Evolutionary conservation across 164 flowering plant genomes (phyloP).

Genomic region (Amborella trichopoda): DNA sequence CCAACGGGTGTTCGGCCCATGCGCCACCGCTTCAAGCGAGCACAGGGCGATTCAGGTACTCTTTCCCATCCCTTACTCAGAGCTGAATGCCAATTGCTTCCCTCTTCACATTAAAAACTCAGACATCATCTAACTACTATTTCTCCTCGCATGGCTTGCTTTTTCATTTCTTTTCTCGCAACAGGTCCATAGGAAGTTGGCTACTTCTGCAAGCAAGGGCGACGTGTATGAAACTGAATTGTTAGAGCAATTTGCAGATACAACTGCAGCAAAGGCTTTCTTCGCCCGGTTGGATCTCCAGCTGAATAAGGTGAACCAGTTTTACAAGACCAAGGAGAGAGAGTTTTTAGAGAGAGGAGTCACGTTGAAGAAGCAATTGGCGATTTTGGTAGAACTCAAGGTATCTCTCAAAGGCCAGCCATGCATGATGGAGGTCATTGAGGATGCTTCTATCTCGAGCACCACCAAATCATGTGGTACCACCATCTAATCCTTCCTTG

Average conservation of each 20-base stretch:
- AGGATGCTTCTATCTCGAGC: conserved; percentile 62
- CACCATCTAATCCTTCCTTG: no score
- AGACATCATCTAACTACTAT: no score
- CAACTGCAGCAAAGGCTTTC: conserved; percentile 56
- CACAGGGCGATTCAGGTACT: conserved; percentile 66
- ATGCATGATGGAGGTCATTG: conserved; percentile 17
- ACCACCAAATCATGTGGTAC: no score
- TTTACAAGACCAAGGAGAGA: conserved; percentile 63
- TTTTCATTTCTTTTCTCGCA: background rate
- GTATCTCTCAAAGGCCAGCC: conserved; percentile 31
- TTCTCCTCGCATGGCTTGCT: background rate
- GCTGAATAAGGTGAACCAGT: conserved; percentile 90
- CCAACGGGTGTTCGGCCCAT: conserved; percentile 28
- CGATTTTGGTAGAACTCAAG: conserved; percentile 57
- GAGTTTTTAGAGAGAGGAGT: conserved; percentile 90
- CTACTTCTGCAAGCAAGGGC: conserved; percentile 54
- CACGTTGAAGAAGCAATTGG: conserved; percentile 67
- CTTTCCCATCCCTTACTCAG: background rate
- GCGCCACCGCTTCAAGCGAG: conserved; percentile 37
- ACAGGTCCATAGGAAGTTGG: conserved; percentile 82
- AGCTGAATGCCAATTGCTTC: background rate
- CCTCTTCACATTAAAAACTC: no score
- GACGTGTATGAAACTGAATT: conserved; percentile 80
- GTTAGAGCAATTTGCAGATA: conserved; percentile 66
- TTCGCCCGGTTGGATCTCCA: conserved; percentile 63